Evolutionary conservation across 495 filamentous ascomycete genomes (phyloP), one percentile per base, ranked within the genome.

Genomic region (Clavariopsis aquatica): DNA sequence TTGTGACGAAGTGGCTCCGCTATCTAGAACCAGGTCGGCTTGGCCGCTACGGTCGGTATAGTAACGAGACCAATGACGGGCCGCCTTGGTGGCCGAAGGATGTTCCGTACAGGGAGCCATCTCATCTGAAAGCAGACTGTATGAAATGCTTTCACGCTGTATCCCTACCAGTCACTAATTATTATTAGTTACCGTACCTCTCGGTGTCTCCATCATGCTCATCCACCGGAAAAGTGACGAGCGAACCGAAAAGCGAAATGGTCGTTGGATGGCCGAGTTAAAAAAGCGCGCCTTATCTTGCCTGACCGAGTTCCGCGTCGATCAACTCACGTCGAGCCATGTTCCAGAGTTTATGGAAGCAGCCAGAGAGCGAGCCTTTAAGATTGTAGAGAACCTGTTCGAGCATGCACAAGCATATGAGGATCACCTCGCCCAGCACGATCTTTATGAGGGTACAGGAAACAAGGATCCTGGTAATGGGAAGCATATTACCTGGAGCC

Each of bases 341-440:
- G 27, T 22, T n/a, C 19, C 22, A 6, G 19, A 1, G 1, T 64
- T 47, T 46, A 52, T 43, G 19, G 12, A 45, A 10, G 24, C 29
- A 9, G 41, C 34, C 24, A 64, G 58, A 31, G 46, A 23, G 38
- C 52, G 22, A 2, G 41, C 47, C 28, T 1, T 57, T 17, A 34
- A 53, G 1, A 19, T 31, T 20, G 24, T 65, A 47, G 38, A 27
- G 1, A n/a, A 49, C 9, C 13, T 65, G 4, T 51, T 65, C 13
- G 55, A 60, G 1, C 10, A 10, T 1, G 55, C 56, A 12, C 45
- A 59, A n/a, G 15, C 13, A 3, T 38, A 59, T 24, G 62, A 65
- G 27, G 62, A 65, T n/a, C 49, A 65, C 24, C n/a, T 65, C 12
- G 36, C 49, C 1, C 62, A 60, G 47, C 27, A 59, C 27, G 29